A percentile compares a stretch with the other conserved stretches of the same genome.
Conservation (phyloP, 225 moss, liverwort and hornwort genomes). For the Pseudisothecium myosuroides region DNA sequence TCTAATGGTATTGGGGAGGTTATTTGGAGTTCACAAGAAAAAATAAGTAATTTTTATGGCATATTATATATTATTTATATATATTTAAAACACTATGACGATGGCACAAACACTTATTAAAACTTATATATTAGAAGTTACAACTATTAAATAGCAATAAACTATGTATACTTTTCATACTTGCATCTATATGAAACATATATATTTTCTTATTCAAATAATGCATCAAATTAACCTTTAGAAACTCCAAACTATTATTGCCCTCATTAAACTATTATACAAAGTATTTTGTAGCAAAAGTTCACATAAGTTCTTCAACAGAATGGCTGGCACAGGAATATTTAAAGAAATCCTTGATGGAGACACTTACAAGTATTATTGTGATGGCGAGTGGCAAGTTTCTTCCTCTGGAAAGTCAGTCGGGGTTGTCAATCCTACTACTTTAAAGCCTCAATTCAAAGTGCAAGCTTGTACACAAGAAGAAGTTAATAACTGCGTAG, state of each 20-base stretch:
- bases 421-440: constrained; percentile 62
- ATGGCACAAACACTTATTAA: neutral
- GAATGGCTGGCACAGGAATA: constrained; percentile 55
- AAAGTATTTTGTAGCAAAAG: neutral
- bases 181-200: neutral
- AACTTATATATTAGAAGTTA: neutral
- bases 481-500: constrained; percentile 64
- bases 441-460: constrained; percentile 65
- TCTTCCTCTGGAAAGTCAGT: constrained; percentile 48
- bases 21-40: neutral
- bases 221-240: neutral
- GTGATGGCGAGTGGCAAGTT: constrained; percentile 63
- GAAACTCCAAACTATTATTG: no score
- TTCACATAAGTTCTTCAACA: neutral
- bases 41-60: neutral
- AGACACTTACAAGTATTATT: constrained; percentile 62
- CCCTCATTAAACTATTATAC: no score
- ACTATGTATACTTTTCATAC: neutral
- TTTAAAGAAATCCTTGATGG: constrained; percentile 76
- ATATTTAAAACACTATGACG: neutral
- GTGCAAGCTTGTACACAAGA: constrained; percentile 84
- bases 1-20: neutral
- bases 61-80: neutral
- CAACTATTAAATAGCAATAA: neutral
- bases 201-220: no score